phyloP scores from a whole-genome alignment of 129 eudicot genomes.

The Lonicera japonica region DNA sequence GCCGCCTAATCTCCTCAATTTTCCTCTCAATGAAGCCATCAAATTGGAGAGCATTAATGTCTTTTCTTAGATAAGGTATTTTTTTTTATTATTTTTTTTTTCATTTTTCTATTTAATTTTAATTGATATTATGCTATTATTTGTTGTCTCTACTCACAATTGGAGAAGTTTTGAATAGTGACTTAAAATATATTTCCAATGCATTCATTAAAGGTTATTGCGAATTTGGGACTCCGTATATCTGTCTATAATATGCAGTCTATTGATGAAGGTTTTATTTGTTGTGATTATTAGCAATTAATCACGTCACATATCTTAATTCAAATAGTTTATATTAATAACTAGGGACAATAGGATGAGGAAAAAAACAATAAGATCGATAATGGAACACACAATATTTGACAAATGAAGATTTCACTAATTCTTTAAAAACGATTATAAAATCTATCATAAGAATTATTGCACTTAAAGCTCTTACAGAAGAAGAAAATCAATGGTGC shows the following conservation, averaged over 20 bases:
- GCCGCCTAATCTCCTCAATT: slow-evolving; percentile 59
- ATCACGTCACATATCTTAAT: too few species aligned
- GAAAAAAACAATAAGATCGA: too few species aligned
- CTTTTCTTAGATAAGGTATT: slow-evolving; percentile 82
- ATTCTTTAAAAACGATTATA: too few species aligned
- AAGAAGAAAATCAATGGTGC: too few species aligned
- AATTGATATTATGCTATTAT: background rate
- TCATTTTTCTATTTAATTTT: background rate
- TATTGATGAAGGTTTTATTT: slow-evolving; percentile 72
- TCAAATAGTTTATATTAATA: too few species aligned
- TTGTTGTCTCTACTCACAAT: background rate
- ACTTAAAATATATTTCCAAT: background rate
- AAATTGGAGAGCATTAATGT: slow-evolving; percentile 60
- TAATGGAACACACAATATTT: too few species aligned
- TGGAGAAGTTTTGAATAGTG: background rate
- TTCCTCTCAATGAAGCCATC: slow-evolving; percentile 63
- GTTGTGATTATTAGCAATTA: too few species aligned
- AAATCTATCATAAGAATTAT: too few species aligned
- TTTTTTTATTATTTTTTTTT: background rate
- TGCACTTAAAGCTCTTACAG: too few species aligned
- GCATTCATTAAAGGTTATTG: slow-evolving; percentile 48
- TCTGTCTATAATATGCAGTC: slow-evolving; percentile 72
- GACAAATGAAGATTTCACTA: too few species aligned
- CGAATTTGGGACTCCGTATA: slow-evolving; percentile 63
- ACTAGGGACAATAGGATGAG: too few species aligned